Conservation (phyloP, 164 flowering plant species). For the Dillenia suffruticosa region DNA sequence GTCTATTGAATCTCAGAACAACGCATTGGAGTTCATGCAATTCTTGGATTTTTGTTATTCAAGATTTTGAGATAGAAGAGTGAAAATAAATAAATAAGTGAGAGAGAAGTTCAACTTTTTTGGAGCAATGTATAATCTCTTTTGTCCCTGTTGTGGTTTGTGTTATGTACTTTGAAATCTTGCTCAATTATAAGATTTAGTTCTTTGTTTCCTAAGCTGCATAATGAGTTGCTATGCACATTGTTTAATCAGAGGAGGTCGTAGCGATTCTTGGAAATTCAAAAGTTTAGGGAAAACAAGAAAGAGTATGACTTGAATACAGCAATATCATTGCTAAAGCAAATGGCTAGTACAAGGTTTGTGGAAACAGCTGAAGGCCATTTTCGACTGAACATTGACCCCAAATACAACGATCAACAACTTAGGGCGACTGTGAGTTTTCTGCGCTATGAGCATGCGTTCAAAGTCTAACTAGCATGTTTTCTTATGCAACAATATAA, state of each 20-base stretch:
- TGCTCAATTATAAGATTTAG: background rate
- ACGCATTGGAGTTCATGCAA: too few species aligned
- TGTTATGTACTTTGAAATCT: background rate
- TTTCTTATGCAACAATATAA: background rate
- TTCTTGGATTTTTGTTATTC: too few species aligned
- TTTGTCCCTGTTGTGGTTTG: background rate
- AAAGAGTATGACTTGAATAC: constrained; percentile 80
- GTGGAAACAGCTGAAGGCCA: constrained; percentile 90
- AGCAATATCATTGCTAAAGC: constrained; percentile 69
- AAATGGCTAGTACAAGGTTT: constrained; percentile 71
- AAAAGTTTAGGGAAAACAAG: constrained; percentile 79
- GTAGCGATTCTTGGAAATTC: constrained; percentile 91
- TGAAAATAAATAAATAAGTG: too few species aligned
- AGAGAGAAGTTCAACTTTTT: too few species aligned
- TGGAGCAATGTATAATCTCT: too few species aligned
- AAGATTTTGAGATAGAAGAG: too few species aligned
- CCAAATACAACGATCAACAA: constrained; percentile 97
- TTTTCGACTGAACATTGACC: constrained; percentile 96
- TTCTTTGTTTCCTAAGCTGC: background rate
- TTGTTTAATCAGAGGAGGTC: constrained; percentile 58
- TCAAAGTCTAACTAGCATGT: background rate
- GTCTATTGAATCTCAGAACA: too few species aligned
- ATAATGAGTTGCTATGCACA: background rate
- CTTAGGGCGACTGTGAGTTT: constrained; percentile 87
- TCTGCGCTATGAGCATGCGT: background rate